A percentile compares a stretch with the other conserved stretches of the same genome.
These are phyloP conservation scores for Nectriaceae sp. DNA, from an alignment of 2,329 filamentous ascomycete genomes.

Conservation along the genomic window DNA sequence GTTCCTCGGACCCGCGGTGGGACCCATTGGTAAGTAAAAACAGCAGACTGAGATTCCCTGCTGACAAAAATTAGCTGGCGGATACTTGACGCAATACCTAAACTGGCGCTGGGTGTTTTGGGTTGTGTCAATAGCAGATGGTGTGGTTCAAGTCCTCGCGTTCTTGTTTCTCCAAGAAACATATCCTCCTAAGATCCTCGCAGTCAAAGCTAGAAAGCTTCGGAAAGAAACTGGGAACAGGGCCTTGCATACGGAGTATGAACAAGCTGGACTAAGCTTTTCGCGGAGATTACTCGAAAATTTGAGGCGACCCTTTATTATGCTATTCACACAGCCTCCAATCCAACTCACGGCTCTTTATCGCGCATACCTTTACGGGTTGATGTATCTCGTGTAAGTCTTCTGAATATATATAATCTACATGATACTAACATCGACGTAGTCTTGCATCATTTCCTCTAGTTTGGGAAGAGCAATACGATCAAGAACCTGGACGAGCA, in stretches of 20 bases:
- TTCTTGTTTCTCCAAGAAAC: conserved; percentile 43
- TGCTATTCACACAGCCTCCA: conserved; percentile 52
- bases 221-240: conserved; percentile 32
- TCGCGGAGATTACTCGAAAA: conserved; percentile 28
- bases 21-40: conserved; percentile 36
- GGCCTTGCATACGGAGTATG: conserved; percentile 29
- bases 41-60: neutral
- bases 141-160: conserved; percentile 34
- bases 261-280: conserved; percentile 28
- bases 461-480: conserved; percentile 50
- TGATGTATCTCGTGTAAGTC: conserved; percentile 58
- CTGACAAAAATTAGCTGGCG: conserved; percentile 31
- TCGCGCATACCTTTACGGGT: conserved; percentile 52
- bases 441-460: conserved; percentile 55
- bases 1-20: conserved; percentile 45
- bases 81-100: conserved; percentile 41
- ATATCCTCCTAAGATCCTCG: conserved; percentile 36
- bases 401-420: too few species aligned
- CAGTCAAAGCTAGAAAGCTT: conserved; percentile 28
- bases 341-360: conserved; percentile 52
- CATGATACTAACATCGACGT: too few species aligned
- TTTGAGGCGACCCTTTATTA: conserved; percentile 48
- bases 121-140: conserved; percentile 41
- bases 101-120: conserved; percentile 50
- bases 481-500: conserved; percentile 45